Conservation (phyloP, 2,329 filamentous ascomycete genomes). For the Aureobasidium sp. region DNA sequence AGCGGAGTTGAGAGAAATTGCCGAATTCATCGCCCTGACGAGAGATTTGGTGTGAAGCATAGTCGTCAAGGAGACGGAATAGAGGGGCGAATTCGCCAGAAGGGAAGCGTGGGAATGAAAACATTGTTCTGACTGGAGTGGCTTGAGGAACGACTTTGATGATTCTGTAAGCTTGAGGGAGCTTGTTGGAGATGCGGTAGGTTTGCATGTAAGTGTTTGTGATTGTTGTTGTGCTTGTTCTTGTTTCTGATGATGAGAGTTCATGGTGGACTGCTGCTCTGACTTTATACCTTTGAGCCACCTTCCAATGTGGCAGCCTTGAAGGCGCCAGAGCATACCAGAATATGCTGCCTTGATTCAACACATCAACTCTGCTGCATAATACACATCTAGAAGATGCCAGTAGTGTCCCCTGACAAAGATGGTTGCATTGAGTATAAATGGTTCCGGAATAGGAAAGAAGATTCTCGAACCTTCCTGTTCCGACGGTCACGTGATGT, state of each 20-base stretch:
- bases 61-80: conserved; percentile 44
- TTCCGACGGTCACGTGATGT: background rate
- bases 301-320: background rate
- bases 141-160: conserved; percentile 21
- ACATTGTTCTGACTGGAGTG: conserved; percentile 28
- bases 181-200: conserved; percentile 22
- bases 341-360: conserved; percentile 1
- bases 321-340: conserved; percentile 1
- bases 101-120: conserved; percentile 29
- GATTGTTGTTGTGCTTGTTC: conserved; percentile 17
- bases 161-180: conserved; percentile 26
- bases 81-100: conserved; percentile 33
- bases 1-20: conserved; percentile 31
- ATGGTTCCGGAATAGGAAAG: conserved; percentile 31
- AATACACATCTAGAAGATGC: conserved; percentile 7
- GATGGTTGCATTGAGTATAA: conserved; percentile 25
- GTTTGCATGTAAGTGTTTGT: conserved; percentile 23
- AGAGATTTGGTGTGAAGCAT: conserved; percentile 29
- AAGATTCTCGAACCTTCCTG: conserved; percentile 16
- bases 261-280: background rate
- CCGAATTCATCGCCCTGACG: conserved; percentile 20
- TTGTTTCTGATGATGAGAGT: conserved; percentile 23
- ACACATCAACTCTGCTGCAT: background rate
- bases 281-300: conserved; percentile 9
- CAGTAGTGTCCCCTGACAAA: conserved; percentile 7